Base-by-base conservation (phyloP, 306 rosid genomes). In the Castanopsis chinensis region DNA sequence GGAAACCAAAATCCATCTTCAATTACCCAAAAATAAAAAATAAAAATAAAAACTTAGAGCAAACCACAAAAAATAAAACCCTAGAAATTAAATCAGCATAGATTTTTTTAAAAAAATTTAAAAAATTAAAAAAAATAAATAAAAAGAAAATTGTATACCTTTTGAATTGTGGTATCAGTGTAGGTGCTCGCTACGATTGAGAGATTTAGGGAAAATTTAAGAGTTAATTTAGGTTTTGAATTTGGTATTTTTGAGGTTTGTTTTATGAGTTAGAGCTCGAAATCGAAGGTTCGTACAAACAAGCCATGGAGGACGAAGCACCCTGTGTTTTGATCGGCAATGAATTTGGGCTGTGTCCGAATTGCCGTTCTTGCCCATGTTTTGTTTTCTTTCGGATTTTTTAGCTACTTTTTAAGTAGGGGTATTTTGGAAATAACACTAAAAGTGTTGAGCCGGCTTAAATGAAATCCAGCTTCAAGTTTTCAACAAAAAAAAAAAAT, bases 301-400 rank as follows among this genome's bases (percentile, higher is more conserved):
- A 49, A 85, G 81, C 93, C 91, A 89, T 82, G 93, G 93, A 83
- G 90, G 91, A 82, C 79, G 93, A 89, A 72, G 89, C 82, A 83
- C 81, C 87, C 91, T 84, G 90, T 92, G 89, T 89, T 91, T 89
- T 89, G 97, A 92, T 90, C 96, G 93, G 86, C 88, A 89, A 85
- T 68, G 89, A 83, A 88, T 69, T 49, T 82, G 85, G 91, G 58
- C 51, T 61, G 4, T 20, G 5, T 0, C 14, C 45, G 81, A 80
- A 77, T 88, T 88, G 91, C 96, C 4, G 2, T 5, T 77, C 3
- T 49, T 86, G 33, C 90, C 96, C 97, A 81, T 86, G 33, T 5
- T 37, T 35, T 71, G 33, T 57, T 33, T 12, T 41, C 17, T 69
- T 85, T 4, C 4, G 2, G 3, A 19, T 21, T 4, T 53, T 37